Evolutionary conservation across 331 rosid genomes (phyloP).

Genomic region (Spiraea crenata): DNA sequence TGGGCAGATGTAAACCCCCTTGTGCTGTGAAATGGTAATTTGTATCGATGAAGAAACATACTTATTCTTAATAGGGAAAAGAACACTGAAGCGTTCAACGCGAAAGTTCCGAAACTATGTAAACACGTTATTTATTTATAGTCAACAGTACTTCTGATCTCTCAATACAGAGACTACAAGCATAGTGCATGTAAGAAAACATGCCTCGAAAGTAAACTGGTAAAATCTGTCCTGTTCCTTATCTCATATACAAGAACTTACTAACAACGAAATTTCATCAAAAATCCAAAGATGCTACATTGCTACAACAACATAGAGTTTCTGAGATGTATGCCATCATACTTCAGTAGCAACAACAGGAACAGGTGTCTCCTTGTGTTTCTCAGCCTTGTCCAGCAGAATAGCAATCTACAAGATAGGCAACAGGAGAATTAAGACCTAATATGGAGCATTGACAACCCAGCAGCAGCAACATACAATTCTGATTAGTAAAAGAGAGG

Average conservation of each 20-base stretch:
- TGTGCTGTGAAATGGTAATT: background rate
- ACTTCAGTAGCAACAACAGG: conserved; percentile 14
- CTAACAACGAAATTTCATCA: background rate
- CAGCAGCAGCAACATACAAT: background rate
- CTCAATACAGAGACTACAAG: background rate
- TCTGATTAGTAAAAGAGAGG: background rate
- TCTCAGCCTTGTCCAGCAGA: conserved; percentile 39
- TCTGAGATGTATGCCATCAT: conserved; percentile 11
- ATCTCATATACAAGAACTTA: background rate
- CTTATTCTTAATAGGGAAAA: too few relatives aligned
- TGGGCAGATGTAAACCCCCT: background rate
- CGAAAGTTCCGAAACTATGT: background rate
- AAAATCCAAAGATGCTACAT: background rate
- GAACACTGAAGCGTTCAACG: too few relatives aligned
- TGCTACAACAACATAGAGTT: background rate
- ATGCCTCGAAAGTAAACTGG: background rate
- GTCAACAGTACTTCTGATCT: conserved; percentile 11
- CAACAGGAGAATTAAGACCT: background rate
- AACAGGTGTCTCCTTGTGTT: conserved; percentile 17
- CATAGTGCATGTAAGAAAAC: background rate
- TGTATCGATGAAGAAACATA: background rate
- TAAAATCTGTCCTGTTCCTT: too few relatives aligned
- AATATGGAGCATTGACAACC: background rate
- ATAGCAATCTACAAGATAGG: conserved; percentile 39
- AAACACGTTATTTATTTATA: background rate